Conservation (phyloP, 208 protist genomes). For the Phytomonas francai region DNA sequence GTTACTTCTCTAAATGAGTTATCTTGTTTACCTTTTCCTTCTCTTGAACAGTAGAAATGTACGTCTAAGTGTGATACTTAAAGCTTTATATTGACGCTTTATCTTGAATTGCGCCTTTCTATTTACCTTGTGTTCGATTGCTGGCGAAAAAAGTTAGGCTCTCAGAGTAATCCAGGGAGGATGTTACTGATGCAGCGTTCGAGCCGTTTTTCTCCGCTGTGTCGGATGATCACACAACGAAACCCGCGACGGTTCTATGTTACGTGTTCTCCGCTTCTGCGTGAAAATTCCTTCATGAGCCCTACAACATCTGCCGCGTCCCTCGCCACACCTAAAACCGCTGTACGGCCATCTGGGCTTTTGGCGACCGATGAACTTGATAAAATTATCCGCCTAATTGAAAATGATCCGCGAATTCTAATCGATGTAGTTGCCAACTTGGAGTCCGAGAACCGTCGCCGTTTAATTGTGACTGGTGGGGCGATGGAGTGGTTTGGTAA, state of each 20-base stretch:
- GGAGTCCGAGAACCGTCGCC: conserved; percentile 60
- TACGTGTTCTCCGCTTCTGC: not conserved
- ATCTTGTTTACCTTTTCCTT: not conserved
- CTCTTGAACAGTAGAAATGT: not conserved
- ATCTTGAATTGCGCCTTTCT: not conserved
- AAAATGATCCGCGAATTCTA: conserved; percentile 75
- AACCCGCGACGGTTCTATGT: not conserved
- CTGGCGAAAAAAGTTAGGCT: not conserved
- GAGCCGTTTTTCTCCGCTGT: not conserved
- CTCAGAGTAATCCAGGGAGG: not conserved
- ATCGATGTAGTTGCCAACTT: conserved; percentile 73
- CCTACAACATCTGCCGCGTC: not conserved
- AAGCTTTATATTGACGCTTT: not conserved
- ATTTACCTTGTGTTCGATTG: not conserved
- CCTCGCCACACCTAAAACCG: not conserved
- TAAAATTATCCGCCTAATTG: conserved; percentile 55
- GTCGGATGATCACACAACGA: not conserved
- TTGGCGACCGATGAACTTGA: conserved; percentile 46
- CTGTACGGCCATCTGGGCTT: not conserved
- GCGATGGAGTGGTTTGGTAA: conserved; percentile 90
- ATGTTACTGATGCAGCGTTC: not conserved
- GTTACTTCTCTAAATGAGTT: not conserved
- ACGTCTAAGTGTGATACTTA: not conserved
- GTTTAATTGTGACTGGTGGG: conserved; percentile 76
- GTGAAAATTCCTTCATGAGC: not conserved